Evolutionary conservation across 2,329 filamentous ascomycete species (phyloP).

Genomic region (Fusarium nisikadoi): DNA sequence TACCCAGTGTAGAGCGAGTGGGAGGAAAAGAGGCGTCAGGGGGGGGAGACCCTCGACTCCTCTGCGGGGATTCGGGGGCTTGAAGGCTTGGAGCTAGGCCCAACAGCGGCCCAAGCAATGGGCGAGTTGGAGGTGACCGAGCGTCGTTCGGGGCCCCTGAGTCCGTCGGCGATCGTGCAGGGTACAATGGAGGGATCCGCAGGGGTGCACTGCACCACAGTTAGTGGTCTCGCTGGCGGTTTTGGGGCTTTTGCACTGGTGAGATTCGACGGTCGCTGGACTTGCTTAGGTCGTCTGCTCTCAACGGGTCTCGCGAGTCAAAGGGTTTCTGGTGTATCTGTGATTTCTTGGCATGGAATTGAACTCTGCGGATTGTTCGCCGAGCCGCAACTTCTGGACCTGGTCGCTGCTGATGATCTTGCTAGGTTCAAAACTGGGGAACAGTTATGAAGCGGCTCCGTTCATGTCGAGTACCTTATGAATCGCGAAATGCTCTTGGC

Average conservation of each 20-base stretch:
- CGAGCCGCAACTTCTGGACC: not conserved
- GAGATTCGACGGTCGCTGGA: conserved; percentile 16
- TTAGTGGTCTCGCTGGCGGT: not conserved
- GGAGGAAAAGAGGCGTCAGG: conserved; percentile 44
- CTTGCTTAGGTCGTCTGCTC: conserved; percentile 17
- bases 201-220: conserved; percentile 21
- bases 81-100: conserved; percentile 43
- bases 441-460: conserved; percentile 8
- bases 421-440: not conserved
- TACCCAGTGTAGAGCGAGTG: conserved; percentile 25
- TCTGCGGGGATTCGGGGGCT: conserved; percentile 42
- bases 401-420: not conserved
- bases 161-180: conserved; percentile 44
- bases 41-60: conserved; percentile 40
- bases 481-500: not conserved
- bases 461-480: not conserved
- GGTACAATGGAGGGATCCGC: conserved; percentile 31
- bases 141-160: conserved; percentile 45
- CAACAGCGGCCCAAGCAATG: conserved; percentile 42
- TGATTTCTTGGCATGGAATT: not conserved
- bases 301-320: conserved; percentile 19
- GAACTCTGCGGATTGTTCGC: not conserved
- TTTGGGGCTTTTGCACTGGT: conserved; percentile 8
- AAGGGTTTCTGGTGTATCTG: conserved; percentile 6
- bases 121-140: conserved; percentile 39